Evolutionary conservation across 148 eudicot species (phyloP).

Genomic region (Persicaria maculosa): DNA sequence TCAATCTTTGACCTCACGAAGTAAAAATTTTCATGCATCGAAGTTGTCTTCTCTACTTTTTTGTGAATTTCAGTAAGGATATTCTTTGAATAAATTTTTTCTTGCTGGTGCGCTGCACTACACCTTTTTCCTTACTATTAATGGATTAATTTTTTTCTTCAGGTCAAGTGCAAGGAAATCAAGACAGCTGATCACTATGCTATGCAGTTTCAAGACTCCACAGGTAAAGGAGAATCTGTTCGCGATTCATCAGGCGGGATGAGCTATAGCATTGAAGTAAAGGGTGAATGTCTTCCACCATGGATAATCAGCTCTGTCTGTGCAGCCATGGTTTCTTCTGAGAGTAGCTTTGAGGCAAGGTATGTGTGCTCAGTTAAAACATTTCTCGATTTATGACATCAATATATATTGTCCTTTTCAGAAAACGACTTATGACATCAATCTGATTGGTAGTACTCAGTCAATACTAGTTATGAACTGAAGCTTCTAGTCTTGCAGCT

Average conservation of each 20-base stretch:
- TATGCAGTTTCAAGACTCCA: slow-evolving; percentile 25
- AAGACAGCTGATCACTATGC: slow-evolving; percentile 39
- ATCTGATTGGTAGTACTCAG: too few species aligned
- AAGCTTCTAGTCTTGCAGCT: slow-evolving; percentile 40
- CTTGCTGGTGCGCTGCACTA: not conserved
- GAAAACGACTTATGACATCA: too few species aligned
- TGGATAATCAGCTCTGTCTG: slow-evolving; percentile 61
- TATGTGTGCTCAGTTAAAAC: slow-evolving; percentile 18
- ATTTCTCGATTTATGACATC: not conserved
- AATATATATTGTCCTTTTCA: not conserved
- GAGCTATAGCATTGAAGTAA: slow-evolving; percentile 71
- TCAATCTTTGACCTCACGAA: too few species aligned
- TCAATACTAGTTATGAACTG: not conserved
- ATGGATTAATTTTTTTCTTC: slow-evolving; percentile 16
- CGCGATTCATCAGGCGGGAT: slow-evolving; percentile 40
- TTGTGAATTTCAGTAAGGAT: not conserved
- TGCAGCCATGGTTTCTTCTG: slow-evolving; percentile 45
- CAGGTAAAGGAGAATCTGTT: slow-evolving; percentile 29
- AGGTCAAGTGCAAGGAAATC: slow-evolving; percentile 84
- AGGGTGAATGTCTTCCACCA: slow-evolving; percentile 77
- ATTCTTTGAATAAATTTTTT: not conserved
- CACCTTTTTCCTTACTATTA: not conserved
- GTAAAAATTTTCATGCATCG: not conserved
- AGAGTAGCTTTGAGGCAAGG: slow-evolving; percentile 70
- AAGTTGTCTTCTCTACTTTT: not conserved